phyloP scores from a whole-genome alignment of 768 basidiomycete genomes.

The button mushroom (Agaricus bisporus) region DNA sequence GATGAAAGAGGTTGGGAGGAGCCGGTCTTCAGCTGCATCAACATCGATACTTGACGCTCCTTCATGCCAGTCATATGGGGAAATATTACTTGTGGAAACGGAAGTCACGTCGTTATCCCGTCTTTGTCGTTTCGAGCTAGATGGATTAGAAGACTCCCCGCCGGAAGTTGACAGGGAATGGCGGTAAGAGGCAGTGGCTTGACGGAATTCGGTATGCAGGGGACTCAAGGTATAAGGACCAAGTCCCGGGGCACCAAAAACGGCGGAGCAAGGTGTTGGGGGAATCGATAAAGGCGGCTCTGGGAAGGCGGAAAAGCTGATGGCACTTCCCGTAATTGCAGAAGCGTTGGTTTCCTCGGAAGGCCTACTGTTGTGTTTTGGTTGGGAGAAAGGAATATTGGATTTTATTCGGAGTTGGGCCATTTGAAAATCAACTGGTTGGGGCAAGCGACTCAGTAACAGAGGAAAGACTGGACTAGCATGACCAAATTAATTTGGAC shows the following conservation, averaged over 20 bases:
- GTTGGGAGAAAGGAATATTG: constrained; percentile 10
- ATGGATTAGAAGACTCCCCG: neutral
- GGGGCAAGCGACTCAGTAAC: neutral
- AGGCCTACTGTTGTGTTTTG: constrained; percentile 26
- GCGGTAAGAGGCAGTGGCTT: neutral
- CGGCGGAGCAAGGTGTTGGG: constrained; percentile 29
- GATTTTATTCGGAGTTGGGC: neutral
- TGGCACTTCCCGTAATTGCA: constrained; percentile 50
- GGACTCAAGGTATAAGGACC: constrained; percentile 17
- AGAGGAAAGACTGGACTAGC: constrained; percentile 32
- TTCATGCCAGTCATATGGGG: constrained; percentile 56
- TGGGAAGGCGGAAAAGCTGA: constrained; percentile 51
- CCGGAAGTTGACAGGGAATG: constrained; percentile 4
- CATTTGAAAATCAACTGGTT: neutral
- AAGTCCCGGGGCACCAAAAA: constrained; percentile 23
- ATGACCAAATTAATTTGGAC: neutral
- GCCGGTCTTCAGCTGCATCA: constrained; percentile 49
- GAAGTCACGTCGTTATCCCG: constrained; percentile 1
- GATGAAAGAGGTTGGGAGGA: constrained; percentile 58
- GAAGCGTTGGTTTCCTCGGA: constrained; percentile 51
- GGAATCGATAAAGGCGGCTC: constrained; percentile 45
- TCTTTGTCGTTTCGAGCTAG: neutral
- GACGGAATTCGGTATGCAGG: neutral
- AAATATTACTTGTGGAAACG: constrained; percentile 17
- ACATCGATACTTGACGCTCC: constrained; percentile 51